A percentile compares a stretch with the other conserved stretches of the same genome.
These are phyloP conservation scores for Melaleuca alternifolia DNA, from an alignment of 345 rosid species.

Conservation along the genomic window DNA sequence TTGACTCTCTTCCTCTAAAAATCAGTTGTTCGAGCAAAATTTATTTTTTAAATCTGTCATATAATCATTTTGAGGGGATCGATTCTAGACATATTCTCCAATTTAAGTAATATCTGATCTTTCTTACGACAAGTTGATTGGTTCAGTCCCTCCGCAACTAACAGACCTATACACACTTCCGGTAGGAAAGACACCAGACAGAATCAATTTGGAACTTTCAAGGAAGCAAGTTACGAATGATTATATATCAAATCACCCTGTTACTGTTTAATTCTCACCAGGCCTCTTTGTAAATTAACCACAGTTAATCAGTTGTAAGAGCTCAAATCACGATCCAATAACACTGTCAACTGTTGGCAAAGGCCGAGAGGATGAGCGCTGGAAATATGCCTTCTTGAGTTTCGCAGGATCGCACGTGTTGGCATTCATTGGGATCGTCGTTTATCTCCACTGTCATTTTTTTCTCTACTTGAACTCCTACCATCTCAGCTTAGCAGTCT, in stretches of 20 bases:
- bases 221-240: neutral
- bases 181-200: neutral
- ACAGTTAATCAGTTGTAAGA: neutral
- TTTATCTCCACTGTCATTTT: neutral
- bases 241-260: too few relatives aligned
- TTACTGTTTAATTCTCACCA: too few relatives aligned
- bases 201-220: conserved; percentile 15
- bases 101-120: conserved; percentile 5
- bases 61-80: conserved; percentile 3
- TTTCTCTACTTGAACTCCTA: neutral
- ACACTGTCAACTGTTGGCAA: neutral
- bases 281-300: too few relatives aligned
- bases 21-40: neutral
- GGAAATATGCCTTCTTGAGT: neutral
- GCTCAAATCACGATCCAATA: neutral
- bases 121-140: conserved; percentile 6
- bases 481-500: neutral
- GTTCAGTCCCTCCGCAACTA: conserved; percentile 9
- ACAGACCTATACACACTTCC: neutral
- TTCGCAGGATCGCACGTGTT: neutral
- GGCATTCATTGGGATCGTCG: neutral
- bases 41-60: conserved; percentile 8
- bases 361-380: neutral
- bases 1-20: neutral
- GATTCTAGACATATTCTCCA: conserved; percentile 14